Conservation (phyloP, 2,329 filamentous ascomycete genomes). For the Albophoma yamanashiensis region DNA sequence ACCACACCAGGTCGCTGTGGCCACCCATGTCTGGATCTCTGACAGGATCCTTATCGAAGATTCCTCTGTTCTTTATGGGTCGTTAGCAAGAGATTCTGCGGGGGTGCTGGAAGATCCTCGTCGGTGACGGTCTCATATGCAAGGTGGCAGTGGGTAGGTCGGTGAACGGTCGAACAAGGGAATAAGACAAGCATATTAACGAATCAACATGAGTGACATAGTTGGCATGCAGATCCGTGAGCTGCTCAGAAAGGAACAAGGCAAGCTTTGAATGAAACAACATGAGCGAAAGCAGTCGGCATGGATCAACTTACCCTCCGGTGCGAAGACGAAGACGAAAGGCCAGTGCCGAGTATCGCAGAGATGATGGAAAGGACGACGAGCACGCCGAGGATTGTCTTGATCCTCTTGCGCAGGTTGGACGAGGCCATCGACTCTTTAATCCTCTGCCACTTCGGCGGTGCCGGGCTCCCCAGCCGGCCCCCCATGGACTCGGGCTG, state of each 20-base stretch:
- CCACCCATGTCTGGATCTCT: slow-evolving; percentile 10
- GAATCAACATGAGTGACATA: background rate
- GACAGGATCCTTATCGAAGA: slow-evolving; percentile 13
- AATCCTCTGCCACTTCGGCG: slow-evolving; percentile 18
- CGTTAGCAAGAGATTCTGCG: background rate
- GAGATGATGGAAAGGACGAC: slow-evolving; percentile 21
- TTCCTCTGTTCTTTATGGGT: slow-evolving; percentile 6
- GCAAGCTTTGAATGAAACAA: background rate
- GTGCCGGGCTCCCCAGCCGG: slow-evolving; percentile 10
- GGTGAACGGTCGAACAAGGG: background rate
- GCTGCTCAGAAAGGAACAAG: background rate
- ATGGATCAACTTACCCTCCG: slow-evolving; percentile 17
- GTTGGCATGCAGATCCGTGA: background rate
- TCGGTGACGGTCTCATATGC: background rate
- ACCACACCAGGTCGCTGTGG: slow-evolving; percentile 15
- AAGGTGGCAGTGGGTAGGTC: background rate
- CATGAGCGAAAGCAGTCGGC: background rate
- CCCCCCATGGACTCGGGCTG: slow-evolving; percentile 37
- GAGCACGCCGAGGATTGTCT: slow-evolving; percentile 18
- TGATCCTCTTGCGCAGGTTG: slow-evolving; percentile 15
- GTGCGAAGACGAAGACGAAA: slow-evolving; percentile 7
- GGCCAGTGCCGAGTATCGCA: slow-evolving; percentile 7
- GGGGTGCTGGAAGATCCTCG: too few relatives aligned
- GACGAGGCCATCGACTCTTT: slow-evolving; percentile 10
- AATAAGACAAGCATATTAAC: too few relatives aligned